Evolutionary conservation across 2,329 filamentous ascomycete species (phyloP).

Genomic region (Trichoderma polysporum): DNA sequence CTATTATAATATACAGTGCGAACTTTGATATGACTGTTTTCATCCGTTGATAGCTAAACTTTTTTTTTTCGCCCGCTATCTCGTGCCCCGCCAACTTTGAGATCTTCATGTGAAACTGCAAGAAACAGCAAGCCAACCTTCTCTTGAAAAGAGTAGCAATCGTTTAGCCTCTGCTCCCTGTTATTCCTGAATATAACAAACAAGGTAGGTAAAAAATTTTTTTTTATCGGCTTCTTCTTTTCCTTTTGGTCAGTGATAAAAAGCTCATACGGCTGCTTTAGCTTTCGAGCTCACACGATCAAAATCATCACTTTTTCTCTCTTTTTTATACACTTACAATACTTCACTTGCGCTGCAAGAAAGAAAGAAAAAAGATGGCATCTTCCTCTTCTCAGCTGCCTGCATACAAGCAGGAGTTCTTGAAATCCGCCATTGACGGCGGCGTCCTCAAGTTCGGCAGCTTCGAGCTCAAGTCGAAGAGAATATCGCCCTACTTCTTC

Average conservation of each 20-base stretch:
- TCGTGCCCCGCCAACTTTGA: not conserved
- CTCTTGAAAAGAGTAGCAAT: not conserved
- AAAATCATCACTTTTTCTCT: not conserved
- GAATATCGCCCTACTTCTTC: slow-evolving; percentile 94
- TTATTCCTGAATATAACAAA: not conserved
- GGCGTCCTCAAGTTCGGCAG: slow-evolving; percentile 77
- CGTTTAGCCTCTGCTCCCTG: not conserved
- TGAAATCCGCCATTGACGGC: slow-evolving; percentile 65
- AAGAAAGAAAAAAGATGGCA: slow-evolving; percentile 37
- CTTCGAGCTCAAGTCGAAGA: slow-evolving; percentile 90
- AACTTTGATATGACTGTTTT: not conserved
- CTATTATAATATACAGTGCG: not conserved
- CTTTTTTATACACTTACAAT: not conserved
- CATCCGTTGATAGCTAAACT: not conserved
- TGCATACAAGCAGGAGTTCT: slow-evolving; percentile 70
- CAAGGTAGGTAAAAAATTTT: not conserved
- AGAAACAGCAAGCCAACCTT: not conserved
- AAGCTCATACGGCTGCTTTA: slow-evolving; percentile 2
- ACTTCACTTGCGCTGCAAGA: not conserved
- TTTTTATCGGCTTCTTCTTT: not conserved
- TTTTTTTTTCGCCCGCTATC: not conserved
- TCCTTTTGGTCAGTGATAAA: not conserved
- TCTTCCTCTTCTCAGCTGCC: slow-evolving; percentile 41
- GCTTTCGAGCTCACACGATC: not conserved
- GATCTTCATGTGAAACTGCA: not conserved